Evolutionary conservation across 1,284 basidiomycete species (phyloP).

Genomic region (Melampsora occidentalis): DNA sequence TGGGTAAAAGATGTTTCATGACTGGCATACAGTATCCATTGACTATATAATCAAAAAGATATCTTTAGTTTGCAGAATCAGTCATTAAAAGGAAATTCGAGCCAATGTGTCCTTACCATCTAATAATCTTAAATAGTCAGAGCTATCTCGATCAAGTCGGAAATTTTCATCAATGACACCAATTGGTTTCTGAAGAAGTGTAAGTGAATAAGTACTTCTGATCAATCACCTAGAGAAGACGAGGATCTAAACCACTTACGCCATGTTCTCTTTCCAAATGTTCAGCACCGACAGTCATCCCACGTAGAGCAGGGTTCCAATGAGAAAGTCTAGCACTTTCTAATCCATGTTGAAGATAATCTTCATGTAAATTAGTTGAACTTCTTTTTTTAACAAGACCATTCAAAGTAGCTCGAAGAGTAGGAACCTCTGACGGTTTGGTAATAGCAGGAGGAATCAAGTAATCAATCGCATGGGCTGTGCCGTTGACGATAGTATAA

Average conservation of each 20-base stretch:
- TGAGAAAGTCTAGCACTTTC: slow-evolving; percentile 31
- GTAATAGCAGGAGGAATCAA: slow-evolving; percentile 2
- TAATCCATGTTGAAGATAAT: slow-evolving; percentile 17
- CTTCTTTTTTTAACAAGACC: neutral
- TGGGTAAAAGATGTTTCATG: slow-evolving; percentile 24
- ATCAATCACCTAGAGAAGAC: neutral
- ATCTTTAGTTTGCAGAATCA: neutral
- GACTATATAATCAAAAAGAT: neutral
- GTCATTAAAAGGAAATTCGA: neutral
- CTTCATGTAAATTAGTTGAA: neutral
- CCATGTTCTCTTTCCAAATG: neutral
- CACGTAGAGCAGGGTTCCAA: slow-evolving; percentile 25
- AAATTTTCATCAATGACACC: neutral
- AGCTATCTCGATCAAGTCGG: slow-evolving; percentile 5
- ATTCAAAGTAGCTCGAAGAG: slow-evolving; percentile 3
- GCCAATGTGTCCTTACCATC: neutral
- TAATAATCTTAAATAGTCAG: neutral
- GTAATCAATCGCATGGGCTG: slow-evolving; percentile 37
- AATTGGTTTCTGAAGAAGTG: neutral
- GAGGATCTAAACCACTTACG: slow-evolving; percentile 11
- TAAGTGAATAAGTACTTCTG: neutral
- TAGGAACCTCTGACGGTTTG: neutral
- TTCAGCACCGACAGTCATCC: slow-evolving; percentile 12
- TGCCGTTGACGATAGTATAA: slow-evolving; percentile 33
- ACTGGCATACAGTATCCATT: slow-evolving; percentile 23